Conservation (phyloP, 495 filamentous ascomycete species). For the Aspergillus bertholletiae region DNA sequence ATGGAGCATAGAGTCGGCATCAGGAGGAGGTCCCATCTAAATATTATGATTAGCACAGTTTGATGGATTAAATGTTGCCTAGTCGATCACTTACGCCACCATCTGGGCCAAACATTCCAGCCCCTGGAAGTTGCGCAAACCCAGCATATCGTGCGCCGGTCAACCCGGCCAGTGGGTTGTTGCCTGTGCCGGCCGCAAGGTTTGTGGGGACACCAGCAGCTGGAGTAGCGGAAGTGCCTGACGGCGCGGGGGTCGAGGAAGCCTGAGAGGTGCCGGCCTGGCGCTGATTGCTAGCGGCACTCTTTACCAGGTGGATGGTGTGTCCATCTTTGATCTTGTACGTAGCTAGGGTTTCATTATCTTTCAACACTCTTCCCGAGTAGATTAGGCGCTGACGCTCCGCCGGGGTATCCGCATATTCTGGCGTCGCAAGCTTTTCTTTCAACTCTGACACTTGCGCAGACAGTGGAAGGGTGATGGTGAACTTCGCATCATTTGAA, state of each 20-base stretch:
- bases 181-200: conserved; percentile 86
- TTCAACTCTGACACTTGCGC: conserved; percentile 85
- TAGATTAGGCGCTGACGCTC: conserved; percentile 95
- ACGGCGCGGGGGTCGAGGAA: conserved; percentile 41
- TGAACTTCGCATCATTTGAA: conserved; percentile 78
- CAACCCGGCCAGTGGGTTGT: conserved; percentile 83
- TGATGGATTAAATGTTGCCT: too few relatives aligned
- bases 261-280: conserved; percentile 54
- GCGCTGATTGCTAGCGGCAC: conserved; percentile 83
- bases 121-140: conserved; percentile 80
- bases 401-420: conserved; percentile 78
- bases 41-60: conserved; percentile 19
- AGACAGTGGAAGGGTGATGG: conserved; percentile 71
- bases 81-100: conserved; percentile 72
- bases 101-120: conserved; percentile 91
- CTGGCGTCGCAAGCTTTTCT: conserved; percentile 70
- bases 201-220: conserved; percentile 73
- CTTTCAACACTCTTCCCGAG: conserved; percentile 93
- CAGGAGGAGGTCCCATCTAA: conserved; percentile 88
- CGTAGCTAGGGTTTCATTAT: conserved; percentile 74
- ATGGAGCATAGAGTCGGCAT: conserved; percentile 70
- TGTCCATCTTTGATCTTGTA: conserved; percentile 97
- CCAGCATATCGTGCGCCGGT: conserved; percentile 95
- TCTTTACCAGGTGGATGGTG: conserved; percentile 94
- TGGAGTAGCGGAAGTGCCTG: conserved; percentile 49